Percentiles rank a stretch among this genome's conserved stretches.
phyloP scores from a whole-genome alignment of 108 stramenopile genomes.

The Parietichytrium sp. region DNA sequence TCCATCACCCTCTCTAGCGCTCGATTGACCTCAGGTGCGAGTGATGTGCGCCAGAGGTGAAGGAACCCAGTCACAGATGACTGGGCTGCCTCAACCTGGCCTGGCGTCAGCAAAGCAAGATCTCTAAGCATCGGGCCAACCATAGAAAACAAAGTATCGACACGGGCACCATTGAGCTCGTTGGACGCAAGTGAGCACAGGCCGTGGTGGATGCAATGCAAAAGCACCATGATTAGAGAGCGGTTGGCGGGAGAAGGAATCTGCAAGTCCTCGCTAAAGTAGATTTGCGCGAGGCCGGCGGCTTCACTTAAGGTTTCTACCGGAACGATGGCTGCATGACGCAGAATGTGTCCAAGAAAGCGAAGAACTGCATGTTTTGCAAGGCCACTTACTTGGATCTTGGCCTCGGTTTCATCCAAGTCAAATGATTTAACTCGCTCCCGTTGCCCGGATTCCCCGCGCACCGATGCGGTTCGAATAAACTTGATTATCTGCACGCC shows the following conservation, averaged over 20 bases:
- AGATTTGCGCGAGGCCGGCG: neutral
- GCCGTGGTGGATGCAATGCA: slow-evolving; percentile 22
- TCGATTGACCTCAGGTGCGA: neutral
- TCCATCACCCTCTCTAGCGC: slow-evolving; percentile 5
- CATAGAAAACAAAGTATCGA: neutral
- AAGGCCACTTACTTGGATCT: neutral
- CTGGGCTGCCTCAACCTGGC: too few relatives aligned
- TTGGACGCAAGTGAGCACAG: neutral
- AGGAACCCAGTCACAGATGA: neutral
- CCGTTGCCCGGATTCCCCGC: neutral
- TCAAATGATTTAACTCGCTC: neutral
- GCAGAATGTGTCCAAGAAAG: neutral
- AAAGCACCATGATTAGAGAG: neutral
- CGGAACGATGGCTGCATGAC: neutral
- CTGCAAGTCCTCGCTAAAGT: neutral
- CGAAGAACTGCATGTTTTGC: neutral
- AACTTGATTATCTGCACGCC: slow-evolving; percentile 26
- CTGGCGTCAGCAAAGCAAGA: neutral
- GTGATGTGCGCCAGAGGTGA: neutral
- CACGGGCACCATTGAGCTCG: neutral
- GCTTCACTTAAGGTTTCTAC: neutral
- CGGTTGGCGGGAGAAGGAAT: neutral
- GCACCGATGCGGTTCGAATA: neutral
- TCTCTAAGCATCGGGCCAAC: too few relatives aligned
- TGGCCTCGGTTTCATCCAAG: slow-evolving; percentile 1